Conservation (phyloP, 177 flowering plant species). For the Vitis hybrid region DNA sequence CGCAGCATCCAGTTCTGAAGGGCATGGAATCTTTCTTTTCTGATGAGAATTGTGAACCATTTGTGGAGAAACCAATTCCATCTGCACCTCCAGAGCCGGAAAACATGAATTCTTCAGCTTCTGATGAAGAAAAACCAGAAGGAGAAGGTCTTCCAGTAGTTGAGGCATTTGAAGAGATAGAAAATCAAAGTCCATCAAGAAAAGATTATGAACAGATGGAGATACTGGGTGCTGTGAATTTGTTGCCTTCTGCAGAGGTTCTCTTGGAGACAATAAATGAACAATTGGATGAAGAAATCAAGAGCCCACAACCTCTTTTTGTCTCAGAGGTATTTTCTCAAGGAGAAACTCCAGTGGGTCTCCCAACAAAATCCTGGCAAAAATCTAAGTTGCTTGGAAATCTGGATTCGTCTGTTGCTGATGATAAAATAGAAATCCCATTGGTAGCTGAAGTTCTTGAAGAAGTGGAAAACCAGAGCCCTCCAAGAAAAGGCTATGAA, state of each 20-base stretch:
- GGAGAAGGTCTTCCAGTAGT: neutral
- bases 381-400: neutral
- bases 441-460: neutral
- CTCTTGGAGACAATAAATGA: conserved; percentile 1
- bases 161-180: conserved; percentile 10
- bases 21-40: conserved; percentile 17
- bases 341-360: conserved; percentile 11
- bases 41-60: conserved; percentile 23
- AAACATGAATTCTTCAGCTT: conserved; percentile 11
- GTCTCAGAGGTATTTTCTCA: conserved; percentile 14
- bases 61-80: conserved; percentile 23
- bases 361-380: neutral
- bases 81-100: conserved; percentile 42
- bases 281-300: conserved; percentile 18
- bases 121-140: conserved; percentile 17
- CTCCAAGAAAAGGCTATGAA: neutral
- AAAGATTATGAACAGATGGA: conserved; percentile 11
- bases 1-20: conserved; percentile 13
- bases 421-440: neutral
- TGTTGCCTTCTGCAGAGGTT: conserved; percentile 13
- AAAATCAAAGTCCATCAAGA: conserved; percentile 17
- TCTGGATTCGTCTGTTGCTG: neutral
- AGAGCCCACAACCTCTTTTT: conserved; percentile 11
- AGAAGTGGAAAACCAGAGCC: conserved; percentile 9
- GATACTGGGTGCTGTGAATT: conserved; percentile 16